Base-by-base conservation (phyloP, 129 eudicot species). In the Flaveria robusta region DNA sequence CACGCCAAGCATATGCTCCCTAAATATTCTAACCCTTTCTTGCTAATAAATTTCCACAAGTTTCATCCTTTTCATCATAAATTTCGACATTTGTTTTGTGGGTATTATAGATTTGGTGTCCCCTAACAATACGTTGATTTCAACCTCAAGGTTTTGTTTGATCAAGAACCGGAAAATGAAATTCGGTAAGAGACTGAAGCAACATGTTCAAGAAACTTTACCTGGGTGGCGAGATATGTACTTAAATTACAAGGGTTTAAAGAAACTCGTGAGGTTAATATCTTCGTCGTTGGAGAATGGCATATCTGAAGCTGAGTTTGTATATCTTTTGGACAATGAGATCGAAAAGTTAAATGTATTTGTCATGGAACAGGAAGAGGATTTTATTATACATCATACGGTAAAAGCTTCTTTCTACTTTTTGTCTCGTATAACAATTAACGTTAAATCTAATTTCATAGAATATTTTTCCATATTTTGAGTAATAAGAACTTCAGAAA, bases 321-420 rank as follows among this genome's bases (percentile, higher is more conserved):
- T 93, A 27, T 85, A 74, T 75, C 79, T 85, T 71, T 75, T 93
- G 87, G 87, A 93, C 75, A 67, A 71, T 79, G 97, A 93, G 87
- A 88, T 93, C 42, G 97, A 93, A 4, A 93, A 93, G 78, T 87
- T 93, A 34, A 93, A 90, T 70, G 70, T 85, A 0, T 90, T 93
- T 71, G 90, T 87, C 79, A 82, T 88, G 88, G 98, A 93, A 71
- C 88, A 90, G 71, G 98, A 93, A 79, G 97, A 93, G 82, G 98
- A 93, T 72, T 93, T 90, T 73, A 66, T 93, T 55, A 93, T 90
- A 55, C 66, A 88, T n/a, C 94, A 93, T 68, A 90, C 88, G 98
- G 98, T 90, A 34, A 56, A 56, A 41, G 37, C 64, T 34, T 58
- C 13, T 9, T 10, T 19, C 2, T 2, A 2, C 19, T 22, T 22